phyloP scores from a whole-genome alignment of 169 alveolate genomes.

The Amoebophrya sp. region DNA sequence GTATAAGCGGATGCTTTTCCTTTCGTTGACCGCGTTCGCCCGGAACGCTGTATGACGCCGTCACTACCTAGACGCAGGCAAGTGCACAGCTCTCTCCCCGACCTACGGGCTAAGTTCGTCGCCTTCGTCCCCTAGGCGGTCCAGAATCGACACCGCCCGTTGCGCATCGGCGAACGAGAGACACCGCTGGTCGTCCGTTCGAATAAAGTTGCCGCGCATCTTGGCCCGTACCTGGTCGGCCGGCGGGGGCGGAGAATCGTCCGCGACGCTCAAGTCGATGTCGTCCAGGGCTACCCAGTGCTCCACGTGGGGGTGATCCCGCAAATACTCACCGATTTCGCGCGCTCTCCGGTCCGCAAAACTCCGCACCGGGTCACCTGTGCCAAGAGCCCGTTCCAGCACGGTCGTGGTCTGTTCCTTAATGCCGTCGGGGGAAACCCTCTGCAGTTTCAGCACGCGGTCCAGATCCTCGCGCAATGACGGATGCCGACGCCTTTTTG shows the following conservation, averaged over 20 bases:
- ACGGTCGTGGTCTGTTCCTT: not conserved
- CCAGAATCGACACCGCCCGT: not conserved
- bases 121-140: not conserved
- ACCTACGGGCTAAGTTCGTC: too few relatives aligned
- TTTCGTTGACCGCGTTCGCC: too few relatives aligned
- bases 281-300: constrained; percentile 17
- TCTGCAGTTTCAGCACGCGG: not conserved
- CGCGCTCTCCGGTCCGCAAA: not conserved
- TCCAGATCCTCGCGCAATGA: not conserved
- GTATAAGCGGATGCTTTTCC: too few relatives aligned
- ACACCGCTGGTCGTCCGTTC: not conserved
- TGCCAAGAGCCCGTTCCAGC: not conserved
- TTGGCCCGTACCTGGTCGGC: not conserved
- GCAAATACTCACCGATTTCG: not conserved
- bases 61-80: too few relatives aligned
- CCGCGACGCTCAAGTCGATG: not conserved
- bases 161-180: not conserved
- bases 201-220: not conserved
- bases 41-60: too few relatives aligned
- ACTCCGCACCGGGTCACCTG: not conserved
- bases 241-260: not conserved
- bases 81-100: too few relatives aligned
- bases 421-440: not conserved
- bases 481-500: not conserved
- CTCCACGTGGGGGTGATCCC: not conserved